Conservation (phyloP, 257 asterid species). For the Jacaranda mimosifolia region DNA sequence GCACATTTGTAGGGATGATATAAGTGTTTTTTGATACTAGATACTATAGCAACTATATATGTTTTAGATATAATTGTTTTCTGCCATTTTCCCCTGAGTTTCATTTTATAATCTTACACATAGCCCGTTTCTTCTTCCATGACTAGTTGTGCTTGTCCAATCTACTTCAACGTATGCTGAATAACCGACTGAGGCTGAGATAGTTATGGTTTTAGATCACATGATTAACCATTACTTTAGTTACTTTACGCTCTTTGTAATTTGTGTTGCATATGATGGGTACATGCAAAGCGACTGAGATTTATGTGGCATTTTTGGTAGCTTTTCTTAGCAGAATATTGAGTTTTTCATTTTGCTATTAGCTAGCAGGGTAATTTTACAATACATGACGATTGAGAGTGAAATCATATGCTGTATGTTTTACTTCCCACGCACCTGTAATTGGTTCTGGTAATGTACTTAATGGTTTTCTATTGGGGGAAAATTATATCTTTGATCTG, state of each 20-base stretch:
- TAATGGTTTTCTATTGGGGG: too few species aligned
- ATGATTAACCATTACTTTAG: neutral
- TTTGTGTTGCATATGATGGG: neutral
- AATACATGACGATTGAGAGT: too few species aligned
- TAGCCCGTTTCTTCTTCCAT: neutral
- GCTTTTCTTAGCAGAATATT: too few species aligned
- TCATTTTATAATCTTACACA: neutral
- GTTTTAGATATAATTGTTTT: constrained; percentile 36
- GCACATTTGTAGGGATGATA: constrained; percentile 32
- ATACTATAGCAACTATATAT: constrained; percentile 36
- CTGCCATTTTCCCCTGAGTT: constrained; percentile 1
- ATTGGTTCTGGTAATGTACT: too few species aligned
- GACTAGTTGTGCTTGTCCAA: neutral
- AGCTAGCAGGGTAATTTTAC: too few species aligned
- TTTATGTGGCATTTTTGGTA: too few species aligned
- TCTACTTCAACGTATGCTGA: neutral
- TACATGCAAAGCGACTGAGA: neutral
- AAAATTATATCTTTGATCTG: too few species aligned
- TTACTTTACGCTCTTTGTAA: neutral
- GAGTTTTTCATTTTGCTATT: neutral
- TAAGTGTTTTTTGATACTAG: constrained; percentile 27
- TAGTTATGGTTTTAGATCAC: neutral
- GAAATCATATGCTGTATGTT: too few species aligned
- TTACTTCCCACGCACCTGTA: too few species aligned
- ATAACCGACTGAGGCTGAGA: neutral